Conservation (phyloP, 2,329 filamentous ascomycete species). For the Cladosporium austrohemisphaericum region DNA sequence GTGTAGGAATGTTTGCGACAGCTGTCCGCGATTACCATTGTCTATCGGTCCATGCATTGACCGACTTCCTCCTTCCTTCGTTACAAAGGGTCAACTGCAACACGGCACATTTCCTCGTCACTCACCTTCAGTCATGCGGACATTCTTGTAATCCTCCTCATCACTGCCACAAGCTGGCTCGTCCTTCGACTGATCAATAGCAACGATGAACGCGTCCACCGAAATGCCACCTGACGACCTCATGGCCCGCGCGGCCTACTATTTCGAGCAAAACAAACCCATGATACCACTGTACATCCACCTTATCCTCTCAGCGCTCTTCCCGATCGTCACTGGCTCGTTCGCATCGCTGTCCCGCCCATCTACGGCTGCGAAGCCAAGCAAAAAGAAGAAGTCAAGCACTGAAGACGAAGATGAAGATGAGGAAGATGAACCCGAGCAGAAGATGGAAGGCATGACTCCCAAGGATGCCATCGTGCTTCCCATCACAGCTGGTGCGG, state of each 20-base stretch:
- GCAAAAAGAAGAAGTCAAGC: constrained; percentile 37
- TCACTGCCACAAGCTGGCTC: no score
- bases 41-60: background rate
- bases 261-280: constrained; percentile 8
- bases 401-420: constrained; percentile 49
- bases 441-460: constrained; percentile 64
- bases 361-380: constrained; percentile 68
- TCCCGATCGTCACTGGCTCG: constrained; percentile 79
- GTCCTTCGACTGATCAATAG: no score
- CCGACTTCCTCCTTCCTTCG: background rate
- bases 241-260: background rate
- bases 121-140: no score
- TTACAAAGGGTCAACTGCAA: background rate
- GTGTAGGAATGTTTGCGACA: constrained; percentile 9
- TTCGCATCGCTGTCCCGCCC: constrained; percentile 83
- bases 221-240: background rate
- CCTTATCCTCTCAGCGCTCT: constrained; percentile 65
- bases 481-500: constrained; percentile 69
- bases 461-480: constrained; percentile 81
- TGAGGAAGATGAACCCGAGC: constrained; percentile 51
- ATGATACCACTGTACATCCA: constrained; percentile 51
- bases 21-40: background rate
- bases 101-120: no score
- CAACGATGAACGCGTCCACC: constrained; percentile 7
- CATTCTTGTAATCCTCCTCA: no score